Evolutionary conservation across 441 rosid genomes (phyloP), one percentile per base, ranked within the genome.

Genomic region (Pelargonium citronellum): DNA sequence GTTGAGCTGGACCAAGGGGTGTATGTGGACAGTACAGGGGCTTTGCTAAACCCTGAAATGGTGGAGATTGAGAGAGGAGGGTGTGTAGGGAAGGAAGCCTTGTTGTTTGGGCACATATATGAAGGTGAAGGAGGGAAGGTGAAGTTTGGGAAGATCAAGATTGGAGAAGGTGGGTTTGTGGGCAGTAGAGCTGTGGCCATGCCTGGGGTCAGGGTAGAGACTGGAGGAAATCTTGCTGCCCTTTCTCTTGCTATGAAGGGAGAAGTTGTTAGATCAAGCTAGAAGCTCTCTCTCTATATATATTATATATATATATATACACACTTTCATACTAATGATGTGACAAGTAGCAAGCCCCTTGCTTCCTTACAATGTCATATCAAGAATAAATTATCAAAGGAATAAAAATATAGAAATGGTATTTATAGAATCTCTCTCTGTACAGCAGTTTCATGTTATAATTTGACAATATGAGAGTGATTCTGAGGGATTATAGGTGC

Each of bases 41-140:
- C 88, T 1, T 16, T 79, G 49, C 69, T 89, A 76, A 87, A 89
- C 72, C 94, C 94, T 0, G 91, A 89, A 79, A 84, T 89, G 94
- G 84, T 87, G 73, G 87, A 84, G 76, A 79, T 87, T 39, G 85
- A 84, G 72, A 78, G 81, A 78, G 85, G 80, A 3, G 88, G 87
- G n/a, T 80, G 85, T 68, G 78, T 89, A 0, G 89, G 79, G 55
- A 85, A 61, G 76, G 89, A 84, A 17, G 91, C 89, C 3, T 4
- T 87, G 60, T 24, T 87, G 74, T 89, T 85, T 67, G 94, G 94
- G 70, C 94, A 87, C 74, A 76, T 85, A 51, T 87, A 89, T 73
- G 90, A 87, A 73, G 91, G 91, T 4, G 88, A 85, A 71, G 89
- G 72, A 3, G 91, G 90, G 43, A 75, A 68, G 60, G 90, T 89